Evolutionary conservation across 2,329 filamentous ascomycete species (phyloP).

Genomic region (Alternaria consortialis): DNA sequence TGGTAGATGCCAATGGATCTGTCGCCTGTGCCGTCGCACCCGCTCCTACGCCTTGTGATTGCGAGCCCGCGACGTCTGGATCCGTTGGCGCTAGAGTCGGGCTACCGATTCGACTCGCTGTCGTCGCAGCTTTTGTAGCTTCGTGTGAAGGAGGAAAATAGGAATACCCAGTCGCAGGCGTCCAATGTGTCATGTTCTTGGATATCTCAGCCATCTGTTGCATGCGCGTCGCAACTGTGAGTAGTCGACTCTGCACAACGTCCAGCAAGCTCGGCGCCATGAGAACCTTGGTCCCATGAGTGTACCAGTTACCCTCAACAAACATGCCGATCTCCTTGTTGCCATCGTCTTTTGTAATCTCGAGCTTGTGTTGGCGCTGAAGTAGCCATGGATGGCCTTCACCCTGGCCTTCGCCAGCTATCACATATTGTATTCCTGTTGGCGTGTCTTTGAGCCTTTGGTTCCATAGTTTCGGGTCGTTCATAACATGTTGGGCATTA

Average conservation of each 20-base stretch:
- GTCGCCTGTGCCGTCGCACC: conserved; percentile 17
- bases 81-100: conserved; percentile 36
- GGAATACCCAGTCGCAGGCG: conserved; percentile 67
- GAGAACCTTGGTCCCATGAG: conserved; percentile 67
- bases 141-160: conserved; percentile 63
- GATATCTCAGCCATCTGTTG: conserved; percentile 64
- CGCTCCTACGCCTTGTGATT: conserved; percentile 30
- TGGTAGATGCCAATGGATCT: conserved; percentile 27
- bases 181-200: conserved; percentile 64
- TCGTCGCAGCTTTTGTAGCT: conserved; percentile 36
- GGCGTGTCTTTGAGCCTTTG: conserved; percentile 60
- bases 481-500: conserved; percentile 58
- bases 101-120: conserved; percentile 45
- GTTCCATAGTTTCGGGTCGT: conserved; percentile 67
- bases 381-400: conserved; percentile 67
- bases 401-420: conserved; percentile 64
- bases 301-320: conserved; percentile 67
- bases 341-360: conserved; percentile 45
- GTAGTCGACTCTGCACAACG: conserved; percentile 64
- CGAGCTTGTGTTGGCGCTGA: conserved; percentile 60
- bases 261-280: conserved; percentile 69
- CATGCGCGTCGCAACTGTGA: conserved; percentile 65
- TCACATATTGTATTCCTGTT: conserved; percentile 66
- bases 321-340: conserved; percentile 57
- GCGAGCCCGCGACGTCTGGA: conserved; percentile 34